Base-by-base conservation (phyloP, 768 basidiomycete species). In the Tephrocybe sp. region DNA sequence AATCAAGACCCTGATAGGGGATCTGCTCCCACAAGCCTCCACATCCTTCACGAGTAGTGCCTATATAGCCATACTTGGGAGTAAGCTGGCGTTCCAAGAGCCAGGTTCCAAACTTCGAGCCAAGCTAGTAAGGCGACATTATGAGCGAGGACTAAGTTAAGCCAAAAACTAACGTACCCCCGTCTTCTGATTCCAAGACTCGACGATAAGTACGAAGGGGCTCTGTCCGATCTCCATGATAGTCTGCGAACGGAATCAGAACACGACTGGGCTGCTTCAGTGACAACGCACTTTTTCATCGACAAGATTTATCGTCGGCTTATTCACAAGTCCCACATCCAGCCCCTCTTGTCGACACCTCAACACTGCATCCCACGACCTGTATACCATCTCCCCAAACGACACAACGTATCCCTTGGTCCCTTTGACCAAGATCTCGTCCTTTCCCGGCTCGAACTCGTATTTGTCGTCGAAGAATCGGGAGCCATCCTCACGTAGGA, bases 151-250 rank as follows among this genome's bases (percentile, higher is more conserved):
- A 12, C 26, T 37, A 5, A 25, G 24, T 49, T 20, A 21, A 39
- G 8, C 15, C 15, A 36, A n/a, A 10, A 15, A 12, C 4, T 4
- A 14, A 10, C 30, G 60, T 55, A 81, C 79, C n/a, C 90, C 92
- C 7, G 91, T 94, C 83, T 90, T 92, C 71, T 88, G 88, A 73
- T 90, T 93, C 50, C 89, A 75, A 15, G 88, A 88, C 72, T 94
- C 92, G 14, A 88, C 90, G 34, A 94, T 83, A 25, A 94, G 78
- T 24, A 93, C 90, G 67, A 93, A 93, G 17, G 79, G 80, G 58
- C 79, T 86, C 21, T 73, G 59, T 7, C 92, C 92, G 39, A 89
- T 78, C 74, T 90, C 89, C 66, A 63, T 75, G 58, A 88, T 82
- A 18, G 70, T 76, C 80, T 85, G 53, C 15, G 20, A 18, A 14